These are phyloP conservation scores for Lactarius sanguifluus DNA, from an alignment of 768 basidiomycete genomes.

Conservation along the genomic window DNA sequence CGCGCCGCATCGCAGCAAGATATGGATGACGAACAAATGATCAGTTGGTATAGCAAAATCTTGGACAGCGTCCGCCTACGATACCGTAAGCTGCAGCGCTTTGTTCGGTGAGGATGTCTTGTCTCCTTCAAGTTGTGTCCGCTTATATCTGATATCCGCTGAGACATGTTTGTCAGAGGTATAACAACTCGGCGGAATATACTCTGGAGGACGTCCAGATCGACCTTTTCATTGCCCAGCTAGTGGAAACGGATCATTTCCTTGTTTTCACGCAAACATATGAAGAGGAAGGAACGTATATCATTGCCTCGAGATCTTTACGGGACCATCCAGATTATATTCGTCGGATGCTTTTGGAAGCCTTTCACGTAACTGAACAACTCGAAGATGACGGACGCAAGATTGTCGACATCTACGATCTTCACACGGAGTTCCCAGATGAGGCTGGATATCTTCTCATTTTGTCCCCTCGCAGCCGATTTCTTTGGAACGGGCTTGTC, in stretches of 20 bases:
- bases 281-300: constrained; percentile 90
- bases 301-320: constrained; percentile 77
- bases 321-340: constrained; percentile 76
- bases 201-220: constrained; percentile 70
- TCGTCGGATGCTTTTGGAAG: constrained; percentile 76
- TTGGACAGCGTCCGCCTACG: constrained; percentile 89
- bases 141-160: constrained; percentile 13
- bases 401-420: constrained; percentile 41
- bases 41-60: constrained; percentile 89
- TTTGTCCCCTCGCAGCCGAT: constrained; percentile 80
- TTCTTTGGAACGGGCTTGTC: constrained; percentile 90
- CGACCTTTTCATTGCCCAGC: constrained; percentile 73
- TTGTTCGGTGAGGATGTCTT: constrained; percentile 63
- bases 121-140: constrained; percentile 1
- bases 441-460: constrained; percentile 78
- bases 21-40: constrained; percentile 82
- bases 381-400: constrained; percentile 54
- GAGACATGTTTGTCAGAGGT: constrained; percentile 77
- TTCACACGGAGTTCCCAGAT: constrained; percentile 54
- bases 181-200: constrained; percentile 93
- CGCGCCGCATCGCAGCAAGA: constrained; percentile 39
- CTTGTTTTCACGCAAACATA: constrained; percentile 87
- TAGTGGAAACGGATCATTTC: constrained; percentile 86
- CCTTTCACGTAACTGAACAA: constrained; percentile 75
- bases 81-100: constrained; percentile 91